Evolutionary conservation across 2,329 filamentous ascomycete genomes (phyloP).

Genomic region (Aspergillus sp.): DNA sequence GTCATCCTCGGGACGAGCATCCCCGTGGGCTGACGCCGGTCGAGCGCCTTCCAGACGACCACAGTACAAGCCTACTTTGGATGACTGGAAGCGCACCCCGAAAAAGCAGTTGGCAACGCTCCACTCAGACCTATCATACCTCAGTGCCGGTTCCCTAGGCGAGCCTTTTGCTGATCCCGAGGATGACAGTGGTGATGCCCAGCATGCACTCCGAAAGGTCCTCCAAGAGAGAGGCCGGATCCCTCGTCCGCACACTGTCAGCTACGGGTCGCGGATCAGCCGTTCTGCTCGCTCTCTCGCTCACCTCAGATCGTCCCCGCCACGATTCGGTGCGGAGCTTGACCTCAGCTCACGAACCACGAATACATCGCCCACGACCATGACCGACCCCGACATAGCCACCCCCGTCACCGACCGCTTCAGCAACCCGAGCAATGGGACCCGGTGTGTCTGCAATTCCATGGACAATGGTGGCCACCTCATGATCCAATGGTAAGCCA

Average conservation of each 20-base stretch:
- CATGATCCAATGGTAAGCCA: slow-evolving; percentile 61
- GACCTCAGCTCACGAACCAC: slow-evolving; percentile 42
- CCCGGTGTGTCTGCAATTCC: slow-evolving; percentile 60
- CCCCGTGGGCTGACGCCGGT: slow-evolving; percentile 43
- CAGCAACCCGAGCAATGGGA: slow-evolving; percentile 54
- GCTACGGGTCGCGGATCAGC: slow-evolving; percentile 32
- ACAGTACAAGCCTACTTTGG: slow-evolving; percentile 24
- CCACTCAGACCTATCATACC: slow-evolving; percentile 36
- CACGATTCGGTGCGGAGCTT: slow-evolving; percentile 38
- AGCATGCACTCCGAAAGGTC: slow-evolving; percentile 50
- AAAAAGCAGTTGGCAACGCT: slow-evolving; percentile 35
- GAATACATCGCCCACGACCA: slow-evolving; percentile 53
- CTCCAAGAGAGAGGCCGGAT: slow-evolving; percentile 38
- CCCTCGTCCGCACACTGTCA: slow-evolving; percentile 29
- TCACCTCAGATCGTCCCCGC: slow-evolving; percentile 48
- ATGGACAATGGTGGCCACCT: slow-evolving; percentile 55
- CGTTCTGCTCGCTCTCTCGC: slow-evolving; percentile 35
- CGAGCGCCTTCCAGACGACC: slow-evolving; percentile 29
- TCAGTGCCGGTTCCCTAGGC: slow-evolving; percentile 31
- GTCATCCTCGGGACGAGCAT: slow-evolving; percentile 44
- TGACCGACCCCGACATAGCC: slow-evolving; percentile 52
- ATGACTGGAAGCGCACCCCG: slow-evolving; percentile 36
- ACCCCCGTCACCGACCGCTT: slow-evolving; percentile 58
- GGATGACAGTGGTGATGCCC: slow-evolving; percentile 44
- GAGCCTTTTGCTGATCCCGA: slow-evolving; percentile 30